Evolutionary conservation across 73 alveolate genomes (phyloP), one percentile per base, ranked within the genome.

Genomic region (Paramecium octaurelia): DNA sequence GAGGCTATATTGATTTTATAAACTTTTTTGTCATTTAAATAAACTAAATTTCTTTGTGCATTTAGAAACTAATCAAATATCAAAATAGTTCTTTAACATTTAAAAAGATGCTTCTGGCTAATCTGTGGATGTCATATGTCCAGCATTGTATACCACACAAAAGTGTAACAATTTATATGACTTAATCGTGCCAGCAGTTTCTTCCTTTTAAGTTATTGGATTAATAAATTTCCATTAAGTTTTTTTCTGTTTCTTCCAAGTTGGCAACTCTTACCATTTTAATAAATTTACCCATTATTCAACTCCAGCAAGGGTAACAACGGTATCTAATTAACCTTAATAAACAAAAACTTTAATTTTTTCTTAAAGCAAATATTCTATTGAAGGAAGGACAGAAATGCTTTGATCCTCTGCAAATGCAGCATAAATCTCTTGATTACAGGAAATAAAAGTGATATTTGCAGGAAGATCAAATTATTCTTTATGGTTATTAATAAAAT

Each of bases 81-180:
- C 50, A 71, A 97, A 46, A 93, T 96, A 97, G 48, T 96, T 68
- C 75, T 93, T 86, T 21, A 96, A 54, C 96, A 97, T 94, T 64
- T 31, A 54, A 73, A 95, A 94, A 3, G 99, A 98, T 80, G 64
- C 85, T 91, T 50, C 92, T 60, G 99, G 98, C 44, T 96, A 92
- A 94, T 97, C 99, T 90, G 95, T 97, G 8, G 99, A 98, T 34
- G 96, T 97, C 99, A 96, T 96, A 88, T 97, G 99, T 20, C 99
- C 99, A 35, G 99, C 99, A 23, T 86, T 91, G 27, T 93, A 92
- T 50, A 95, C 95, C 80, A 92, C 85, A 34, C 88, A 93, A 76
- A 38, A 88, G 23, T 60, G 70, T 46, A 88, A n/a, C 16, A 68
- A 35, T 42, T 57, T 50, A 36, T 48, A 70, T n/a, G 70, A 23